Evolutionary conservation across 2,329 filamentous ascomycete species (phyloP).

Genomic region (Colletotrichum karsti): DNA sequence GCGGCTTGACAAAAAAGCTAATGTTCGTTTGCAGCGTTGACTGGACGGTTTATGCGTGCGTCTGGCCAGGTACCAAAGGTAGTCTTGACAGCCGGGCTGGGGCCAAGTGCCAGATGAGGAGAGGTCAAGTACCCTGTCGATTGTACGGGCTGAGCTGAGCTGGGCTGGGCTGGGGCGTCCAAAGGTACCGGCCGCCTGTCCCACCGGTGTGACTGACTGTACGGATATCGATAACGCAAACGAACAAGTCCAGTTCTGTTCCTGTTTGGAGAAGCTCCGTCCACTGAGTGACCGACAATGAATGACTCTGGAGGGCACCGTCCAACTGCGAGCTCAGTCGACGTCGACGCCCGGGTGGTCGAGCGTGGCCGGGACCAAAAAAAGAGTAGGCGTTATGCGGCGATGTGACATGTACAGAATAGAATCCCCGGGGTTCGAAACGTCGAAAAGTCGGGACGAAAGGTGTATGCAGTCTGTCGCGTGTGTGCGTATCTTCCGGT

Average conservation of each 20-base stretch:
- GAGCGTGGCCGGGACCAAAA: neutral
- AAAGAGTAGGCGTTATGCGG: neutral
- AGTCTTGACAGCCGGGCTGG: neutral
- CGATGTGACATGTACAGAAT: slow-evolving; percentile 7
- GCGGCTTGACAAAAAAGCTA: slow-evolving; percentile 22
- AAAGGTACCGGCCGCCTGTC: neutral
- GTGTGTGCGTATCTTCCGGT: slow-evolving; percentile 5
- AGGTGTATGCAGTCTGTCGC: slow-evolving; percentile 13
- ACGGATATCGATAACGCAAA: slow-evolving; percentile 4
- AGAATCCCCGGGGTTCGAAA: slow-evolving; percentile 18
- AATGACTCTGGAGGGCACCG: neutral
- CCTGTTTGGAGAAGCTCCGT: neutral
- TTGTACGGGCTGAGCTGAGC: neutral
- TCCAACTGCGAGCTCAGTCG: neutral
- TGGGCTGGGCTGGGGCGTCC: no score
- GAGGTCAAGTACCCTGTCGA: neutral
- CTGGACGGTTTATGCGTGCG: slow-evolving; percentile 26
- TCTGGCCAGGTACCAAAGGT: neutral
- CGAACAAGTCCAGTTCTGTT: neutral
- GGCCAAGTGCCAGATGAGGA: neutral
- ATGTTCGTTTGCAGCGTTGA: slow-evolving; percentile 24
- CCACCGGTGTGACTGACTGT: neutral
- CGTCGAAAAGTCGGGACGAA: slow-evolving; percentile 25
- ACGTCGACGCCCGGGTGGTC: neutral
- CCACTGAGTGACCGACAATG: neutral